Evolutionary conservation across 208 protist genomes (phyloP).

Genomic region (Acanthamoeba divionensis): DNA sequence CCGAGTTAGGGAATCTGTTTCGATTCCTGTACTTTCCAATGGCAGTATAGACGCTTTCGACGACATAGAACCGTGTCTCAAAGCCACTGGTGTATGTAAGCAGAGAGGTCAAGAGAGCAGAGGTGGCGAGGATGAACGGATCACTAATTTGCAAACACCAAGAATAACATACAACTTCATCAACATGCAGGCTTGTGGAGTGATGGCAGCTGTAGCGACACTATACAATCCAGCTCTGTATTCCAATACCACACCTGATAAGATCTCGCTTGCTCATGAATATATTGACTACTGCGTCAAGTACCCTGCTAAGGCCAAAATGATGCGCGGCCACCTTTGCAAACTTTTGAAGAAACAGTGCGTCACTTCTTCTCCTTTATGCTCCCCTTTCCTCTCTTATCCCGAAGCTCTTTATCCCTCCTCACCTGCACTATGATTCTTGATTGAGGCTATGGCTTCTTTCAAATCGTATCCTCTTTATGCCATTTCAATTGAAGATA

Average conservation of each 20-base stretch:
- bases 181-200: not conserved
- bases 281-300: constrained; percentile 60
- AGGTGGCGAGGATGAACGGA: not conserved
- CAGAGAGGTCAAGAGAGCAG: too few species aligned
- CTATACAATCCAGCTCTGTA: constrained; percentile 71
- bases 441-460: too few species aligned
- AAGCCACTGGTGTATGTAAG: constrained; percentile 52
- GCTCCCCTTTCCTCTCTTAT: not conserved
- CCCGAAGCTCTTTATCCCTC: not conserved
- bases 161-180: not conserved
- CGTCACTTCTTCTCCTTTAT: not conserved
- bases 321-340: constrained; percentile 13
- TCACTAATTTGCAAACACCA: not conserved
- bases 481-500: not conserved
- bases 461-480: not conserved
- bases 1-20: constrained; percentile 63
- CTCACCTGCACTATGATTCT: too few species aligned
- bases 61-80: constrained; percentile 64
- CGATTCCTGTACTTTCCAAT: constrained; percentile 72
- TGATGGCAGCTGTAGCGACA: constrained; percentile 45
- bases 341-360: constrained; percentile 36
- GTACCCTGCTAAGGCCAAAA: constrained; percentile 4
- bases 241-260: not conserved
- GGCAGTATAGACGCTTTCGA: constrained; percentile 65
- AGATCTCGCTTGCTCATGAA: constrained; percentile 54